Percentiles rank a stretch among this genome's conserved stretches.
phyloP scores from a whole-genome alignment of 2,329 filamentous ascomycete genomes.

The Pseudogymnoascus sp. region DNA sequence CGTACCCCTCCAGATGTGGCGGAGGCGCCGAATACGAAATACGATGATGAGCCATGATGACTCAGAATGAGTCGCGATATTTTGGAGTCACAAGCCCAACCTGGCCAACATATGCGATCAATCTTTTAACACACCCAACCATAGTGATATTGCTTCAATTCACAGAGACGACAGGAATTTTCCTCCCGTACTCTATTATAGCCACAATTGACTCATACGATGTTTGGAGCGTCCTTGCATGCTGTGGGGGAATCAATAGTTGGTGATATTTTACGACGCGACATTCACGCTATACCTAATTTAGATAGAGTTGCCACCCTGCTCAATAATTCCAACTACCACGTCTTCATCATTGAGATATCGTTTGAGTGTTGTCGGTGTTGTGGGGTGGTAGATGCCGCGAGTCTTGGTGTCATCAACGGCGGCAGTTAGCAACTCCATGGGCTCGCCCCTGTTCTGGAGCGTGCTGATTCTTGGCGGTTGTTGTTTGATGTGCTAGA shows the following conservation, averaged over 20 bases:
- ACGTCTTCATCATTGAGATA: background rate
- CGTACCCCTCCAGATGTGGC: background rate
- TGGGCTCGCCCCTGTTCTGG: background rate
- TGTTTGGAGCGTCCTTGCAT: background rate
- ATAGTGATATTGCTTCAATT: background rate
- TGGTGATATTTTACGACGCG: background rate
- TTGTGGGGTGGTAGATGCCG: background rate
- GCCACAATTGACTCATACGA: background rate
- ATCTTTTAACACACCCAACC: background rate
- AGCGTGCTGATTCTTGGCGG: background rate
- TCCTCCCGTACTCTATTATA: background rate
- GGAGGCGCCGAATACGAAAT: background rate
- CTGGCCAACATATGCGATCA: background rate
- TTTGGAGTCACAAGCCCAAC: background rate
- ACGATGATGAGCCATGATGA: constrained; percentile 1
- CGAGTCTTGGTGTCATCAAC: too few species aligned
- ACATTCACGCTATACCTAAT: background rate
- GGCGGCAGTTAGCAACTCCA: background rate
- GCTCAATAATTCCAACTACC: background rate
- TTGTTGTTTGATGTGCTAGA: background rate
- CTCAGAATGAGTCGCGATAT: background rate
- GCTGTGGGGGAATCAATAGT: background rate
- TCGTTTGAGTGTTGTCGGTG: background rate
- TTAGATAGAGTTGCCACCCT: background rate
- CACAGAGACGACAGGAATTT: background rate